Evolutionary conservation across 768 basidiomycete genomes (phyloP), one percentile per base, ranked within the genome.

Genomic region (Solioccasus polychromus): DNA sequence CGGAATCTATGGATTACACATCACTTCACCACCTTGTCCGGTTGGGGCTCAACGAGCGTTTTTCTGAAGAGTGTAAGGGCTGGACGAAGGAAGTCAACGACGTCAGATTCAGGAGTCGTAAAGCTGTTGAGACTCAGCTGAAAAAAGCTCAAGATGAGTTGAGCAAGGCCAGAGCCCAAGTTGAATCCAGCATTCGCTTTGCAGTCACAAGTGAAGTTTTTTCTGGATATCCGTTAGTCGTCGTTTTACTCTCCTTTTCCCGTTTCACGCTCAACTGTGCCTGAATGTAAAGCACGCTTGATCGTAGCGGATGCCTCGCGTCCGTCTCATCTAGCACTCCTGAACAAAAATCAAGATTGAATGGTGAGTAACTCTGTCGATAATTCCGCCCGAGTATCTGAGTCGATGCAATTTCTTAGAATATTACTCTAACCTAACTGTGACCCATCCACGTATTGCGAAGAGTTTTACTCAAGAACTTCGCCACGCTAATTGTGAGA

Each of bases 1-100:
- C 52, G 5, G 53, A 60, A 18, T 35, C 42, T 6, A 40, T 70
- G 8, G 4, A 38, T 14, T 54, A 55, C 24, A 62, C 48, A 15
- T 58, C 56, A 8, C 45, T 74, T 11, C 43, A 53, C 2, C 51
- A 62, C 18, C 57, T 74, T 4, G 25, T 66, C n/a, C 52, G 56
- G 8, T 29, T 60, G 20, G 72, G 68, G 0, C 61, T 72, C 8
- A 19, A 24, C 14, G 55, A 54, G 18, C 64, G 69, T 39, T 69
- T 56, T 22, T 56, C 61, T 11, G 40, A 43, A 0, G 53, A 53
- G 10, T 58, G 60, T 32, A 28, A 28, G 4, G 51, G 57, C 4
- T 71, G 66, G 66, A 22, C 31, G 24, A 50, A 47, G 34, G 41
- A 53, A 15, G 35, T 64, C 3, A 37, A 19, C 3, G n/a, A 45